Base-by-base conservation (phyloP, 2,329 filamentous ascomycete genomes). In the Colletotrichum horii region DNA sequence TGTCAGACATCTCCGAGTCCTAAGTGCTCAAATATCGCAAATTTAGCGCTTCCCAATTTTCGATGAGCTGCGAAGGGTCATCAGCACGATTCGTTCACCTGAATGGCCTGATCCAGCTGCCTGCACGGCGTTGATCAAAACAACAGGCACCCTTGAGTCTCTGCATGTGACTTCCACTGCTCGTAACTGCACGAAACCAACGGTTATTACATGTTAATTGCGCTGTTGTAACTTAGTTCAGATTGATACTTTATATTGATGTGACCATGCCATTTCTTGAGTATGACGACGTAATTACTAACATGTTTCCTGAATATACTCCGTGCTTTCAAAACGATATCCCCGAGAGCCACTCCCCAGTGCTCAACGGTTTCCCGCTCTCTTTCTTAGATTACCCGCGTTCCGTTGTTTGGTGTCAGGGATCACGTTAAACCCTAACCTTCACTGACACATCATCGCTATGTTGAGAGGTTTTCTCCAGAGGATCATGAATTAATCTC, bases 21-120 rank as follows among this genome's bases (percentile, higher is more conserved):
- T 48, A 2, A 1, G 1, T 11, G n/a, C 11, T n/a, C 9, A n/a
- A 43, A n/a, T 43, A 2, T n/a, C 1, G 1, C 4, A 43, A 8
- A 0, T 19, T 43, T 43, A 2, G 16, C 36, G 16, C 38, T 43
- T n/a, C 11, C 11, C 16, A 43, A 43, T n/a, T 11, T 12, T 43
- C 38, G n/a, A 19, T 43, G 38, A 1, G 36, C 36, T 38, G 36
- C 4, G 36, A 8, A 38, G 36, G 16, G 1, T 38, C 36, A 38
- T 38, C 8, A 8, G 38, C 9, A 12, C 38, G 38, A 19, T 43
- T 43, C 19, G n/a, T 12, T 1, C 38, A 43, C 3, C 9, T n/a
- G 38, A 19, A 43, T 43, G 38, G 9, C 19, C 38, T 43, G 3
- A 43, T n/a, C 9, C 19, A 43, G 19, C 38, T 0, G 38, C 19